These are phyloP conservation scores for Tilletia walkeri DNA, from an alignment of 1,284 basidiomycete genomes.

Conservation along the genomic window DNA sequence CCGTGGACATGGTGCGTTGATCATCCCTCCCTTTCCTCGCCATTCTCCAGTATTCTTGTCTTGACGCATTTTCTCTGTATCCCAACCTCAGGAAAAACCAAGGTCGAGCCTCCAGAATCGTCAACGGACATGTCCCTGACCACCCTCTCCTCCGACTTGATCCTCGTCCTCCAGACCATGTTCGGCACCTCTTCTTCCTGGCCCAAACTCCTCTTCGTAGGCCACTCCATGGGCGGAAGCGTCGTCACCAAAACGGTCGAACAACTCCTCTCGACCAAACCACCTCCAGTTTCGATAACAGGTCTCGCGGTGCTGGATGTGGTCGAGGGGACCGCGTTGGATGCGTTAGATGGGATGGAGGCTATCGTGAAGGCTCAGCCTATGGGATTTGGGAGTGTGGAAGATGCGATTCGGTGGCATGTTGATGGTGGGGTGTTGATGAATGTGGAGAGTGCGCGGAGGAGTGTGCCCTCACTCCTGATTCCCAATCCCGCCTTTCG, in stretches of 20 bases:
- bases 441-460: conserved; percentile 48
- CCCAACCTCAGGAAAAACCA: background rate
- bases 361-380: conserved; percentile 80
- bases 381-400: conserved; percentile 73
- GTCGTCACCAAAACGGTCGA: conserved; percentile 38
- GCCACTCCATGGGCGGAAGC: conserved; percentile 57
- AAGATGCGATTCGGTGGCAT: conserved; percentile 94
- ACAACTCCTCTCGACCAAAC: conserved; percentile 27
- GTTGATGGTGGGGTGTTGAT: conserved; percentile 57
- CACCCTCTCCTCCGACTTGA: conserved; percentile 36
- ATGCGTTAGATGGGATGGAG: conserved; percentile 86
- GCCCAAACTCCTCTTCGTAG: conserved; percentile 45
- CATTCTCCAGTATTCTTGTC: too few species aligned
- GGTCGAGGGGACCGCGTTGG: conserved; percentile 94
- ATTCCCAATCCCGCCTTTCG: conserved; percentile 28
- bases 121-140: conserved; percentile 45
- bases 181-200: conserved; percentile 31
- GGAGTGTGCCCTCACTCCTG: conserved; percentile 49
- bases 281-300: conserved; percentile 58
- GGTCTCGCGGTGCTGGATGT: conserved; percentile 91
- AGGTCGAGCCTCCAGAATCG: background rate
- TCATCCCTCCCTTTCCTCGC: background rate
- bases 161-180: conserved; percentile 31
- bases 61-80: background rate
- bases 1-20: conserved; percentile 75